phyloP scores from a whole-genome alignment of 805 yeast genomes.

The Pichia sporocuriosa region DNA sequence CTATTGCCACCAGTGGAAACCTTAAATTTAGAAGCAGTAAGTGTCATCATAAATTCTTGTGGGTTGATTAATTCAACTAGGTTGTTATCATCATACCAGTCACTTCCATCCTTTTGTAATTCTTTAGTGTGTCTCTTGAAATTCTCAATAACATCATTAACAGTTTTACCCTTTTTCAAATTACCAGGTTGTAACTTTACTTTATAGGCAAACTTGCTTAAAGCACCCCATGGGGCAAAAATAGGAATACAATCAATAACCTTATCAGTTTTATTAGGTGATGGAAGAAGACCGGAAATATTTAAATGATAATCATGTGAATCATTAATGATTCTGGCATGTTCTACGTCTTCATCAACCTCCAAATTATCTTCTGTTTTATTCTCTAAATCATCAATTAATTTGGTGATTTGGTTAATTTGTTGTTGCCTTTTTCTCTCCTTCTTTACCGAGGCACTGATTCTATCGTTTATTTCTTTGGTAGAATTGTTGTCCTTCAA shows the following conservation, averaged over 20 bases:
- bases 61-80: slow-evolving; percentile 50
- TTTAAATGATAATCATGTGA: slow-evolving; percentile 24
- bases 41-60: slow-evolving; percentile 56
- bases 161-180: slow-evolving; percentile 82
- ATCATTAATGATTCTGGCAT: slow-evolving; percentile 15
- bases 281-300: slow-evolving; percentile 31
- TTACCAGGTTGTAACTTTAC: slow-evolving; percentile 75
- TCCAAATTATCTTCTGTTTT: slow-evolving; percentile 17
- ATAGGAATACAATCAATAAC: slow-evolving; percentile 67
- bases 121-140: slow-evolving; percentile 36
- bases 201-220: slow-evolving; percentile 69
- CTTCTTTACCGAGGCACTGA: slow-evolving; percentile 14
- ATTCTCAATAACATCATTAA: slow-evolving; percentile 57
- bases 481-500: slow-evolving; percentile 11
- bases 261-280: slow-evolving; percentile 43
- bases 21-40: slow-evolving; percentile 70
- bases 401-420: slow-evolving; percentile 25
- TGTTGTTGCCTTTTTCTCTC: slow-evolving; percentile 26
- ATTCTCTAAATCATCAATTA: slow-evolving; percentile 27
- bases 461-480: slow-evolving; percentile 5
- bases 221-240: slow-evolving; percentile 88
- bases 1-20: slow-evolving; percentile 42
- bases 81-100: slow-evolving; percentile 68
- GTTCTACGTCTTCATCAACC: slow-evolving; percentile 14
- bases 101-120: slow-evolving; percentile 32